These are phyloP conservation scores for Rhododendron henanense DNA, from an alignment of 148 eudicot species.

Conservation along the genomic window DNA sequence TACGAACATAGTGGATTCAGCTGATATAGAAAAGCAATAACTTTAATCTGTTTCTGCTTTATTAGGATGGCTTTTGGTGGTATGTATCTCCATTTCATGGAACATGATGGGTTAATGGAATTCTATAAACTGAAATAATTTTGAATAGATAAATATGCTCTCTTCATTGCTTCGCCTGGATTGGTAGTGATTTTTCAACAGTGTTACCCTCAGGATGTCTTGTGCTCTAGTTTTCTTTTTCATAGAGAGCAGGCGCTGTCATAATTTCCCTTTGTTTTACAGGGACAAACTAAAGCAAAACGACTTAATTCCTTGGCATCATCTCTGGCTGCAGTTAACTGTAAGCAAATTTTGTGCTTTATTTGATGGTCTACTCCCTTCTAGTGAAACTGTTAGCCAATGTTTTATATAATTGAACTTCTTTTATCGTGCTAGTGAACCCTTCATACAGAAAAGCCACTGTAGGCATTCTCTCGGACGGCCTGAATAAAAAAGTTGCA, in stretches of 20 bases:
- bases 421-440: constrained; percentile 37
- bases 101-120: not conserved
- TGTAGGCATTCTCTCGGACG: constrained; percentile 57
- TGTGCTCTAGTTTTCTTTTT: not conserved
- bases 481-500: constrained; percentile 68
- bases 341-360: constrained; percentile 41
- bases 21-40: not conserved
- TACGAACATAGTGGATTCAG: not conserved
- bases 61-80: not conserved
- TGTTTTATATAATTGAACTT: constrained; percentile 12
- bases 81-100: not conserved
- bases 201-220: not conserved
- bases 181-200: not conserved
- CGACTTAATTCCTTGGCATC: constrained; percentile 57
- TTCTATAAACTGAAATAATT: not conserved
- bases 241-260: not conserved
- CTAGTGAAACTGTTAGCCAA: constrained; percentile 10
- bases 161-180: not conserved
- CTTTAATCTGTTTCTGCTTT: not conserved
- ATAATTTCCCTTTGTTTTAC: constrained; percentile 16
- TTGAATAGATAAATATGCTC: not conserved
- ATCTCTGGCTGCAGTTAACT: constrained; percentile 44
- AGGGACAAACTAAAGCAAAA: constrained; percentile 70
- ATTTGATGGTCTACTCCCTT: not conserved
- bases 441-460: constrained; percentile 52